phyloP scores from a whole-genome alignment of 2,329 filamentous ascomycete species.

The Rutstroemia sp. region DNA sequence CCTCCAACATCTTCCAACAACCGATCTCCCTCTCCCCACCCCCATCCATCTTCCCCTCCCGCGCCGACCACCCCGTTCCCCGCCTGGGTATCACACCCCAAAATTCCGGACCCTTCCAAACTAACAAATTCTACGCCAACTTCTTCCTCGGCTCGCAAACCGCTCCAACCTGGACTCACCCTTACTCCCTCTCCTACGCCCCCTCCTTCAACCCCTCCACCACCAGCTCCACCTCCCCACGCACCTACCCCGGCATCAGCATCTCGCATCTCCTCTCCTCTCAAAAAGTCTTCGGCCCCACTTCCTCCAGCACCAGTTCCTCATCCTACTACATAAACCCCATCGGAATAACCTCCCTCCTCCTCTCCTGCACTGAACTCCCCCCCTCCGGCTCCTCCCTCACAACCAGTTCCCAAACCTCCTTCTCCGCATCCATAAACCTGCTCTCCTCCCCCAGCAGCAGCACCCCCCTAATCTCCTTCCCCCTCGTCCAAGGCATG shows the following conservation, averaged over 20 bases:
- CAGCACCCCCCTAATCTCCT: constrained; percentile 55
- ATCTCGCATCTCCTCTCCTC: constrained; percentile 65
- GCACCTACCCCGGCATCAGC: constrained; percentile 48
- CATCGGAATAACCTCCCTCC: constrained; percentile 48
- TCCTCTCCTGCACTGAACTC: too few species aligned
- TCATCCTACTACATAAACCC: constrained; percentile 73
- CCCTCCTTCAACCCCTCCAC: too few species aligned
- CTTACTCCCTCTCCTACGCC: constrained; percentile 63
- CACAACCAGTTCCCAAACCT: too few species aligned
- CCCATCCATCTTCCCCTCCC: constrained; percentile 38
- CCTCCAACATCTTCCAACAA: constrained; percentile 43
- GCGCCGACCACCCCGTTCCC: constrained; percentile 51
- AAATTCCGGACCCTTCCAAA: constrained; percentile 46
- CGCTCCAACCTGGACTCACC: constrained; percentile 65
- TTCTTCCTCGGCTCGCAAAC: constrained; percentile 70
- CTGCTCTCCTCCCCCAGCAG: constrained; percentile 34
- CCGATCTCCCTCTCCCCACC: constrained; percentile 48
- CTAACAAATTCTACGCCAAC: constrained; percentile 79
- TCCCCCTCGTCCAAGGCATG: constrained; percentile 86
- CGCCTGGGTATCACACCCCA: constrained; percentile 39
- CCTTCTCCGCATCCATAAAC: too few species aligned
- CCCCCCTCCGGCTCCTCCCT: too few species aligned
- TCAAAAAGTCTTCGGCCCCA: constrained; percentile 60
- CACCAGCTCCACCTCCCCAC: too few species aligned
- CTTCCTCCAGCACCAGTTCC: constrained; percentile 44